Base-by-base conservation (phyloP, 176 grass and related monocot species). In the Alloteropsis semialata region DNA sequence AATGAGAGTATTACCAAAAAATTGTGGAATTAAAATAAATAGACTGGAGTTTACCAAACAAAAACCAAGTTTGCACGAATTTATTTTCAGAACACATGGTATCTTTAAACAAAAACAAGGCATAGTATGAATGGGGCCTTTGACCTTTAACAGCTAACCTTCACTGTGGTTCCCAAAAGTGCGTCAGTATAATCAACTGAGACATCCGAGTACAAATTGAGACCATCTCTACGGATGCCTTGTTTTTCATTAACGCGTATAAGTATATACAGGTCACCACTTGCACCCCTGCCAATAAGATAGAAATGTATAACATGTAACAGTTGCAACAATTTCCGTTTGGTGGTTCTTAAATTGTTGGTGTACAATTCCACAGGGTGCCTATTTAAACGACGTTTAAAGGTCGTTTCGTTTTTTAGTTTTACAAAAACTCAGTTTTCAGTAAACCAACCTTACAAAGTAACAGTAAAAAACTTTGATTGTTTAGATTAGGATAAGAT, bases 111-210 rank as follows among this genome's bases (percentile, higher is more conserved):
- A 83, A 84, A 76, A 17, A 43, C 5, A 83, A 84, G 32, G 41
- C 30, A 72, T 42, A 79, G 44, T 72, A 79, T 64, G 66, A 71
- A 65, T 51, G 25, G 2, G 30, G 18, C 18, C 2, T 2, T 69
- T 49, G 30, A 61, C 5, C 38, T 67, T 78, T 66, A 48, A 68
- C 49, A 74, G 36, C 63, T 91, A 33, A 91, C 96, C 92, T 95
- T 95, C 43, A 90, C 80, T 65, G 75, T 85, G n/a, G 88, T 95
- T 86, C 96, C 96, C 78, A 98, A 85, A 79, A 98, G 95, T 43
- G 82, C 96, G 82, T 98, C 90, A 21, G 88, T 98, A 80, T 80
- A 95, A 90, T 98, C 88, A 72, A 98, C 89, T 76, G 65, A 75
- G 55, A 93, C 75, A 57, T 88, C 78, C 3, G 90, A 95, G 39